Percentiles rank a stretch among this genome's conserved stretches.
Evolutionary conservation across 257 asterid genomes (phyloP).

Genomic region (Nicotiana obtusifolia): DNA sequence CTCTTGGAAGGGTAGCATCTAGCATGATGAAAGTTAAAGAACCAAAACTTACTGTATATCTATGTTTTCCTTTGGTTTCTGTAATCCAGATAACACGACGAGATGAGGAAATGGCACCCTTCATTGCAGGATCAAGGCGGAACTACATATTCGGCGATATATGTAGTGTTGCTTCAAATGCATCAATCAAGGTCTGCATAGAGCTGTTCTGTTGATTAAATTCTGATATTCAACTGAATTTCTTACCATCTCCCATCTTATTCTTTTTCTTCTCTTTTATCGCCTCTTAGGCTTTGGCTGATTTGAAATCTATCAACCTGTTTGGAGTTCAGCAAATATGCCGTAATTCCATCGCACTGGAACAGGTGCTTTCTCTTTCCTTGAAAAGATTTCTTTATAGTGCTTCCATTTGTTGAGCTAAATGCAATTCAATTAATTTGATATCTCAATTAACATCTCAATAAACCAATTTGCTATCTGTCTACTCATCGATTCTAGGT

Average conservation of each 20-base stretch:
- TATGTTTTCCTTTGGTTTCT: conserved; percentile 11
- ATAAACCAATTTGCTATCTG: no score
- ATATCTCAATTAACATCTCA: background rate
- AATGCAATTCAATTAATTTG: background rate
- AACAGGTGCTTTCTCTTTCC: no score
- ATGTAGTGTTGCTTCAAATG: conserved; percentile 74
- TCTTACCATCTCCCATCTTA: background rate
- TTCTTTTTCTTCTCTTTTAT: background rate
- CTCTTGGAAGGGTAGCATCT: background rate
- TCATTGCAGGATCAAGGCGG: conserved; percentile 75
- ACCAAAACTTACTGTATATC: background rate
- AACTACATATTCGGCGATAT: conserved; percentile 94
- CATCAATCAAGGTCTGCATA: conserved; percentile 67
- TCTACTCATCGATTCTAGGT: no score
- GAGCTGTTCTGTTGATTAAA: background rate
- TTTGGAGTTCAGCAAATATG: no score
- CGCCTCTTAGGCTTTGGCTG: conserved; percentile 73
- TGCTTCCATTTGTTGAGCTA: background rate
- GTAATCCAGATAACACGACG: conserved; percentile 79
- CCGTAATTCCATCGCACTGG: no score
- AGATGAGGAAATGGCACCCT: conserved; percentile 94
- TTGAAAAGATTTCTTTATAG: no score
- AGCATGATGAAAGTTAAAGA: background rate
- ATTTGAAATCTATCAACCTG: no score
- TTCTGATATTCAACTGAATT: background rate